Percentiles rank a stretch among this genome's conserved stretches.
Conservation (phyloP, 2,329 filamentous ascomycete species). For the Geoglossum cookeanum region DNA sequence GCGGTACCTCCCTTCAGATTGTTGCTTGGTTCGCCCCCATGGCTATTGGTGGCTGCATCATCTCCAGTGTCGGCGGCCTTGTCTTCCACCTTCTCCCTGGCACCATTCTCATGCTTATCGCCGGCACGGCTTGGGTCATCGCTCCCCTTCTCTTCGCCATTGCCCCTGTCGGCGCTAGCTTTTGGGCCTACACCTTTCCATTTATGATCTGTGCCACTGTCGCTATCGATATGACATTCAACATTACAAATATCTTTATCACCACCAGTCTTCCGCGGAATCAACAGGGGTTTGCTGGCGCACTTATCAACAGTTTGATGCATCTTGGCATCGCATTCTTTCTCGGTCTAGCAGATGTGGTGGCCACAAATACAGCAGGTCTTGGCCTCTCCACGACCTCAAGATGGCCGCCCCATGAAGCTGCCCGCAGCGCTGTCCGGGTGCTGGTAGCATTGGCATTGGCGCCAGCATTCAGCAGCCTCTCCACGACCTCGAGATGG, state of each 20-base stretch:
- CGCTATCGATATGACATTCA: slow-evolving; percentile 58
- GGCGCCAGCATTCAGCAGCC: background rate
- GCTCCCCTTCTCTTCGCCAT: slow-evolving; percentile 24
- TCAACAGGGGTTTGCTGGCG: slow-evolving; percentile 53
- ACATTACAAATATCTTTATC: slow-evolving; percentile 58
- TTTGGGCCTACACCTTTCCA: slow-evolving; percentile 21
- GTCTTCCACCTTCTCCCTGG: slow-evolving; percentile 48
- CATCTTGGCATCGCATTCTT: slow-evolving; percentile 56
- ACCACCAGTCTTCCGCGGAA: slow-evolving; percentile 48
- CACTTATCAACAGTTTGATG: slow-evolving; percentile 48
- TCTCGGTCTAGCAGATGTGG: slow-evolving; percentile 50
- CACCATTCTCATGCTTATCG: slow-evolving; percentile 41
- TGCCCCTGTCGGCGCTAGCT: slow-evolving; percentile 11
- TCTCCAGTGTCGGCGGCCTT: slow-evolving; percentile 43
- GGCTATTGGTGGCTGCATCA: slow-evolving; percentile 45
- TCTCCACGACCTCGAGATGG: background rate
- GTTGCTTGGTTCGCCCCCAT: slow-evolving; percentile 53
- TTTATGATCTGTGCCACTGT: slow-evolving; percentile 42
- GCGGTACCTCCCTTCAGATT: slow-evolving; percentile 38
- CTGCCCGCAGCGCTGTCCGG: too few species aligned
- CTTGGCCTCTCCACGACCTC: slow-evolving; percentile 15
- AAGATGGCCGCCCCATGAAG: too few species aligned
- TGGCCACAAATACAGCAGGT: slow-evolving; percentile 27
- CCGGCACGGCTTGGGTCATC: slow-evolving; percentile 38
- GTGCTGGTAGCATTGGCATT: background rate